Conservation (phyloP, 2,329 filamentous ascomycete species). For the Paraphoma chrysanthemicola region DNA sequence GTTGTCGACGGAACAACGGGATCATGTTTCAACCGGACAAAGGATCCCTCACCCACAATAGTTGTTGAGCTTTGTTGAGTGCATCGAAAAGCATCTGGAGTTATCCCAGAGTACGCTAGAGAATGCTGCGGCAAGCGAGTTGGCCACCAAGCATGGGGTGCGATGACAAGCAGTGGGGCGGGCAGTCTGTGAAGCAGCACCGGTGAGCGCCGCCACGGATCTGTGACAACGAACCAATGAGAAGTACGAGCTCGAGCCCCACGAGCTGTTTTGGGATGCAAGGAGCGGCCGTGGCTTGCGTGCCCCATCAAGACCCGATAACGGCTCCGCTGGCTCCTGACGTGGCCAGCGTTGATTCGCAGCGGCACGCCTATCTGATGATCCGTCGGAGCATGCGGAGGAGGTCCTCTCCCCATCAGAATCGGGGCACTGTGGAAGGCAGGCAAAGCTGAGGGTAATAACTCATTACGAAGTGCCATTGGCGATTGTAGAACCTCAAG, state of each 20-base stretch:
- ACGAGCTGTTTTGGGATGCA: slow-evolving; percentile 41
- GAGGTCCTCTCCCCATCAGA: slow-evolving; percentile 18
- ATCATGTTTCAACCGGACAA: slow-evolving; percentile 23
- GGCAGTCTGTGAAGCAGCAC: slow-evolving; percentile 27
- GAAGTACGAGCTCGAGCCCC: slow-evolving; percentile 15
- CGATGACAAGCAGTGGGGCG: slow-evolving; percentile 34
- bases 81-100: slow-evolving; percentile 32
- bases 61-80: slow-evolving; percentile 26
- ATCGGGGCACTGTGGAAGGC: slow-evolving; percentile 5
- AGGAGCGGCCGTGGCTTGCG: slow-evolving; percentile 45
- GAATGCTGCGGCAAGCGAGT: slow-evolving; percentile 38
- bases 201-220: slow-evolving; percentile 30
- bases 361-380: slow-evolving; percentile 33
- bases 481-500: background rate
- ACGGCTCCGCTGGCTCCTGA: slow-evolving; percentile 45
- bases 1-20: slow-evolving; percentile 37
- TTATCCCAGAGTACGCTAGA: slow-evolving; percentile 39
- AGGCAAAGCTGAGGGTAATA: background rate
- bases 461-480: slow-evolving; percentile 6
- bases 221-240: slow-evolving; percentile 33
- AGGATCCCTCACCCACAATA: slow-evolving; percentile 29
- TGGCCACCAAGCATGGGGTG: slow-evolving; percentile 26
- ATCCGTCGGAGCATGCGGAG: slow-evolving; percentile 21
- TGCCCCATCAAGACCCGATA: slow-evolving; percentile 42
- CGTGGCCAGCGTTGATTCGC: slow-evolving; percentile 48